Evolutionary conservation across 2,329 filamentous ascomycete species (phyloP), one percentile per base, ranked within the genome.

Genomic region (Teratosphaeria destructans): DNA sequence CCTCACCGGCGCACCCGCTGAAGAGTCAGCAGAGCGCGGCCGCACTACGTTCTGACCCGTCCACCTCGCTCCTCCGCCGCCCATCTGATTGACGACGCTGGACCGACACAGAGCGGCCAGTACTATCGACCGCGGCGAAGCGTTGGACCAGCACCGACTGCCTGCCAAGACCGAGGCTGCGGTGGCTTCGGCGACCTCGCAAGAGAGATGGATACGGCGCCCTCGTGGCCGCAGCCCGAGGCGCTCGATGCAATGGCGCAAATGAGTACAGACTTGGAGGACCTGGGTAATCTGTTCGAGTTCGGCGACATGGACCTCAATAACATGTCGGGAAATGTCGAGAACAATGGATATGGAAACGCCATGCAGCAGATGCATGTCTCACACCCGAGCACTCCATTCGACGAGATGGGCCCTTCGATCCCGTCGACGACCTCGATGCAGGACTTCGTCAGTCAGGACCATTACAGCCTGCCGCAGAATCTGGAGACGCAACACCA

Each of bases 241-340:
- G 71, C 29, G 54, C 71, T 75, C 61, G 74, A 76, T 59, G 65
- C 71, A 61, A 75, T 78, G 75, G 72, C 73, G 61, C 66, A 71
- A 43, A 67, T 73, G 61, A 60, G 58, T 37, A 64, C 59, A 39
- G 70, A 74, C 34, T 71, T 78, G 43, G 74, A 78, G 61, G 75
- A 78, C 60, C 74, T 78, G 58, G 71, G 69, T 60, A 74, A 73
- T 60, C 70, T 79, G 54, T 74, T 79, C 65, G 74, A 78, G 56
- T 71, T 73, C 52, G 70, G 68, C 52, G 69, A 73, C 57, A 69
- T 73, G 54, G 70, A 73, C 58, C 64, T 72, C 49, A 67, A 67
- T 39, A 16, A 29, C 32, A 32, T 54, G 3, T 35, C 52, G 27
- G 32, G 52, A 19, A 56, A 65, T 37, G 62, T 64, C 23, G 66